Conservation (phyloP, 345 rosid species). For the Salix udensis region DNA sequence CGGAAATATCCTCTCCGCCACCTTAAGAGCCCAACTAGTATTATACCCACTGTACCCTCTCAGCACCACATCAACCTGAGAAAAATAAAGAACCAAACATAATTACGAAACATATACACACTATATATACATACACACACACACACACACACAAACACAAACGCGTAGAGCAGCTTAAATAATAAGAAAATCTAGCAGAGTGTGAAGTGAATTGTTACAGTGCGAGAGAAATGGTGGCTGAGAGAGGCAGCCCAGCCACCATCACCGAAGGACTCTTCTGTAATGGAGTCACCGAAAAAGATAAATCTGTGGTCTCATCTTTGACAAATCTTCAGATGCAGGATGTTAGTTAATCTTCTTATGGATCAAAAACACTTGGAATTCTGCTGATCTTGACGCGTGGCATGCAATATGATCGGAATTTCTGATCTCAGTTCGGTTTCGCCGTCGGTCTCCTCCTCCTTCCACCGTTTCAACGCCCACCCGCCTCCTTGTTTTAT, state of each 20-base stretch:
- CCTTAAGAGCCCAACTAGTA: conserved; percentile 80
- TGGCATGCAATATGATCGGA: not conserved
- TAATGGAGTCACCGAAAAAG: conserved; percentile 93
- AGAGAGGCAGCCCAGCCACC: conserved; percentile 91
- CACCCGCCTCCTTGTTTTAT: not conserved
- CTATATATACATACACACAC: not conserved
- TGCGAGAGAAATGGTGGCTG: conserved; percentile 68
- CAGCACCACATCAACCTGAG: conserved; percentile 60
- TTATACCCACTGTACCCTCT: conserved; percentile 84
- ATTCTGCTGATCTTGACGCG: no score
- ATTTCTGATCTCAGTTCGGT: not conserved
- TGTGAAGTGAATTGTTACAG: conserved; percentile 27
- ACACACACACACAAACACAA: not conserved
- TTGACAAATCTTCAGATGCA: not conserved
- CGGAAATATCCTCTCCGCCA: conserved; percentile 54
- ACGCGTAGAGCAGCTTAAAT: not conserved
- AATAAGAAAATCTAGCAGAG: not conserved
- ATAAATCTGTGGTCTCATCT: conserved; percentile 66
- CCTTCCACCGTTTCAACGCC: not conserved
- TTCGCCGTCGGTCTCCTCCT: not conserved
- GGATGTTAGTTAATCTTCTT: not conserved
- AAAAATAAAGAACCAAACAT: not conserved
- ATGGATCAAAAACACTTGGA: not conserved
- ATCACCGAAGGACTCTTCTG: conserved; percentile 62
- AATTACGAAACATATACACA: not conserved